These are phyloP conservation scores for Solanum habrochaites DNA, from an alignment of 257 asterid genomes.

Conservation along the genomic window DNA sequence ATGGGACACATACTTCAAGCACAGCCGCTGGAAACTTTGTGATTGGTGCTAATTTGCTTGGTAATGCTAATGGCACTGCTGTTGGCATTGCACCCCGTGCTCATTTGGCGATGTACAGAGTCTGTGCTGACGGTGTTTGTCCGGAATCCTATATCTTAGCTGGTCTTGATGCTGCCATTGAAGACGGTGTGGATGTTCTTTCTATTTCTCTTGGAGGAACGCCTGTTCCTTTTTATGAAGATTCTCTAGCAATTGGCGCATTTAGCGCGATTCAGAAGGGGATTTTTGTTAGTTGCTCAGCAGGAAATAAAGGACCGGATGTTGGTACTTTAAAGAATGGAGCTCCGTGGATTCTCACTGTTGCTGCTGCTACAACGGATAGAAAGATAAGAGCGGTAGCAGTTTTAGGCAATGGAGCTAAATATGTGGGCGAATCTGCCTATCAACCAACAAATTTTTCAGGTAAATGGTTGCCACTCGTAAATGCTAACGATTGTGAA, in stretches of 20 bases:
- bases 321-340: constrained; percentile 4
- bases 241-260: constrained; percentile 8
- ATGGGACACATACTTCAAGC: constrained; percentile 12
- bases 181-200: constrained; percentile 15
- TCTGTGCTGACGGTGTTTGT: background rate
- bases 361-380: constrained; percentile 20
- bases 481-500: background rate
- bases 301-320: constrained; percentile 10
- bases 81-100: constrained; percentile 16
- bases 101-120: constrained; percentile 13
- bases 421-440: constrained; percentile 8
- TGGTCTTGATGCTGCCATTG: constrained; percentile 8
- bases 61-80: constrained; percentile 12
- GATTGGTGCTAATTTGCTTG: background rate
- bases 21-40: constrained; percentile 17
- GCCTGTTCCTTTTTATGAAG: background rate
- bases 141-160: background rate
- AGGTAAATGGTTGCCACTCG: background rate
- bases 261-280: constrained; percentile 11
- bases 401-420: constrained; percentile 2
- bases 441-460: constrained; percentile 10
- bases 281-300: constrained; percentile 12
- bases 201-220: constrained; percentile 11
- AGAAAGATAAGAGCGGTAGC: constrained; percentile 11
- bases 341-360: constrained; percentile 22